Conservation (phyloP, 495 filamentous ascomycete genomes). For the Parachaetomium inaequale region DNA sequence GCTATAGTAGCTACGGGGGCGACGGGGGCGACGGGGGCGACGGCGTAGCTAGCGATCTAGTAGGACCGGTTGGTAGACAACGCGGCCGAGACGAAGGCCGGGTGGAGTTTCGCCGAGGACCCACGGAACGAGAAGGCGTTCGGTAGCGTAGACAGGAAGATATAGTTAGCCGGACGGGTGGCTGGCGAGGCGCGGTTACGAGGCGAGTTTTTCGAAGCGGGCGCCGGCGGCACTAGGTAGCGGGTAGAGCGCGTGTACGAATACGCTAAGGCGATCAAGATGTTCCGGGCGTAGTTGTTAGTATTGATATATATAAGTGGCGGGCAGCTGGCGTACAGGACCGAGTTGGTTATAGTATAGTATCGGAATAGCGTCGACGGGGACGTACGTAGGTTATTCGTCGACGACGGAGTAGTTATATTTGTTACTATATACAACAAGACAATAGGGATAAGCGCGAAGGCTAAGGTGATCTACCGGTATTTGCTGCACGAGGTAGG, state of each 20-base stretch:
- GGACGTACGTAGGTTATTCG: too few species aligned
- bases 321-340: background rate
- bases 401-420: background rate
- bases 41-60: background rate
- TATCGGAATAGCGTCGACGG: background rate
- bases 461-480: background rate
- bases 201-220: background rate
- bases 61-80: constrained; percentile 7
- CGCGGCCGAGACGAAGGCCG: constrained; percentile 6
- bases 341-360: background rate
- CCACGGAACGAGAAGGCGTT: background rate
- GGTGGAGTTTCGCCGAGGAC: constrained; percentile 7
- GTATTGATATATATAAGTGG: background rate
- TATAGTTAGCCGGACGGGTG: background rate
- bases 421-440: background rate
- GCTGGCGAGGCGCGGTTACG: background rate
- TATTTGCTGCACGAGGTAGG: background rate
- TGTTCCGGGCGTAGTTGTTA: constrained; percentile 2
- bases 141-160: background rate
- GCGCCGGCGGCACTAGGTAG: background rate
- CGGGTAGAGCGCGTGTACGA: background rate
- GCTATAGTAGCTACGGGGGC: background rate
- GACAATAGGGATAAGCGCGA: background rate
- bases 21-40: background rate
- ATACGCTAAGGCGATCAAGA: background rate